Conservation (phyloP, 2,329 filamentous ascomycete species). For the Exophiala dermatitidis region DNA sequence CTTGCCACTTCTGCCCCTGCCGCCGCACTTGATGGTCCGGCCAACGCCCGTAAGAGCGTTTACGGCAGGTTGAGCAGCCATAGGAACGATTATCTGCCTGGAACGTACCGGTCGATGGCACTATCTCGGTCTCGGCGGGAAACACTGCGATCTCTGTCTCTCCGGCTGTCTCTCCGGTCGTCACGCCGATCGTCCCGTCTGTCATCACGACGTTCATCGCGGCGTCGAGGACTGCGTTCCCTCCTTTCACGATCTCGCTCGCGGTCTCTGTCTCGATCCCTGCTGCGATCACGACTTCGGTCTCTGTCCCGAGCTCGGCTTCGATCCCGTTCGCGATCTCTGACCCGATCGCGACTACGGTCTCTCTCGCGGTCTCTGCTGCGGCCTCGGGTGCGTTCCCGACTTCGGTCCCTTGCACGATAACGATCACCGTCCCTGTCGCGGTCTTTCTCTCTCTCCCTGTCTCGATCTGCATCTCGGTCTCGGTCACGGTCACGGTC, state of each 20-base stretch:
- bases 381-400: slow-evolving; percentile 20
- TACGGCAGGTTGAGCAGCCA: slow-evolving; percentile 4
- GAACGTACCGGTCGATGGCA: slow-evolving; percentile 26
- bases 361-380: slow-evolving; percentile 21
- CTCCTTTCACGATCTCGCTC: slow-evolving; percentile 27
- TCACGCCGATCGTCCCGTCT: slow-evolving; percentile 14
- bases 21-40: background rate
- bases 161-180: slow-evolving; percentile 13
- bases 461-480: slow-evolving; percentile 12
- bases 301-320: slow-evolving; percentile 6
- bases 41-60: slow-evolving; percentile 5
- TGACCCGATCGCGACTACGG: slow-evolving; percentile 11
- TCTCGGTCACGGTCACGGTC: slow-evolving; percentile 13
- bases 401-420: slow-evolving; percentile 22
- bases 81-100: slow-evolving; percentile 15
- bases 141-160: slow-evolving; percentile 15
- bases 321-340: background rate
- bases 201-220: slow-evolving; percentile 16
- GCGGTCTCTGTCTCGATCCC: slow-evolving; percentile 25
- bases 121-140: slow-evolving; percentile 15
- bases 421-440: slow-evolving; percentile 13
- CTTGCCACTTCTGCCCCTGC: background rate
- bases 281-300: slow-evolving; percentile 7
- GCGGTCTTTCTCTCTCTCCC: slow-evolving; percentile 10
- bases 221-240: slow-evolving; percentile 15